Percentiles rank a stretch among this genome's conserved stretches.
Conservation (phyloP, 2,329 filamentous ascomycete species). For the Tympanopsis confertula region DNA sequence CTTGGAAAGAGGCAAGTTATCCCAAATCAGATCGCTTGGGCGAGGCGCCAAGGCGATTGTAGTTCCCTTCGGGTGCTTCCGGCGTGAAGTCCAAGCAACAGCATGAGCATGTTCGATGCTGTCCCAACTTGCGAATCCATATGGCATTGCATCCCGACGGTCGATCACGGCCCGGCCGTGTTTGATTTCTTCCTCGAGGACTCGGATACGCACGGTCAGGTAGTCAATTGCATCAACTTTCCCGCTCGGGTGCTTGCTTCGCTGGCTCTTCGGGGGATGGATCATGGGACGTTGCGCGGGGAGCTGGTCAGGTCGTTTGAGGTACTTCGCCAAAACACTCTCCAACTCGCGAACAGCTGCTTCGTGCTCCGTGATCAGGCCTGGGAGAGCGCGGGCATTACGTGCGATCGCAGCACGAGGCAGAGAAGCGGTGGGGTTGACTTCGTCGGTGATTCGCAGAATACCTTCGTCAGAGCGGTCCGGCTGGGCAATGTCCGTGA, state of each 20-base stretch:
- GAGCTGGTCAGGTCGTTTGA: conserved; percentile 74
- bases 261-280: conserved; percentile 70
- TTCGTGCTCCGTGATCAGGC: conserved; percentile 75
- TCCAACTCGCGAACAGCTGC: conserved; percentile 73
- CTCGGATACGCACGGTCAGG: conserved; percentile 70
- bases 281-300: conserved; percentile 69
- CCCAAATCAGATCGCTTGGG: conserved; percentile 91
- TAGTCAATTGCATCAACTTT: conserved; percentile 94
- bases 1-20: conserved; percentile 69
- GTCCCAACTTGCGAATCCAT: conserved; percentile 89
- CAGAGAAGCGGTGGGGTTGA: conserved; percentile 67
- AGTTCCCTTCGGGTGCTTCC: conserved; percentile 69
- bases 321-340: conserved; percentile 72
- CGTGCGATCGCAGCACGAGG: conserved; percentile 75
- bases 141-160: conserved; percentile 76
- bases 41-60: conserved; percentile 69
- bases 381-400: conserved; percentile 82
- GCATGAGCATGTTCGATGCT: conserved; percentile 78
- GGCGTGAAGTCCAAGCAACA: conserved; percentile 71
- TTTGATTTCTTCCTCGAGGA: conserved; percentile 74
- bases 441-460: conserved; percentile 66
- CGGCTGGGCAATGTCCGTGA: conserved; percentile 64
- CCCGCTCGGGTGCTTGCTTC: conserved; percentile 49
- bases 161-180: conserved; percentile 73
- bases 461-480: conserved; percentile 73